A percentile compares a stretch with the other conserved stretches of the same genome.
These are phyloP conservation scores for Hsuehochloa calcarea DNA, from an alignment of 176 grass and related monocot genomes.

Conservation along the genomic window DNA sequence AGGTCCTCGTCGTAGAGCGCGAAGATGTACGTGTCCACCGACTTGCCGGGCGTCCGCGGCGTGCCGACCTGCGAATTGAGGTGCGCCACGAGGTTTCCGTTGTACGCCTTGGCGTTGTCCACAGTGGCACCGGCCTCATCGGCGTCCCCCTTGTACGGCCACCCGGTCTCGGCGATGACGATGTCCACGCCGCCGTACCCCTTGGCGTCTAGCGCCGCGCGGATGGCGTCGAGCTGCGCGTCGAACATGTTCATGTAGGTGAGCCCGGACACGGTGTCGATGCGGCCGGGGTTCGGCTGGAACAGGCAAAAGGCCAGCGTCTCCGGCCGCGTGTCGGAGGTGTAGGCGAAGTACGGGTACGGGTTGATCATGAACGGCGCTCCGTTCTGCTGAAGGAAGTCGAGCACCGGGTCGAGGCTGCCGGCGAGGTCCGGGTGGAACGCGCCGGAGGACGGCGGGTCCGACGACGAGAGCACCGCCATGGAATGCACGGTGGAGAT, in stretches of 20 bases:
- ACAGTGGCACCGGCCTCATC: slow-evolving; percentile 67
- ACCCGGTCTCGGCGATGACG: slow-evolving; percentile 93
- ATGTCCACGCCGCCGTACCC: slow-evolving; percentile 70
- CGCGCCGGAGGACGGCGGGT: slow-evolving; percentile 80
- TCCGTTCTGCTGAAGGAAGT: slow-evolving; percentile 73
- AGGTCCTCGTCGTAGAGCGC: slow-evolving; percentile 99
- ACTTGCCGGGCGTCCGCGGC: slow-evolving; percentile 67
- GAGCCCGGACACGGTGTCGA: slow-evolving; percentile 66
- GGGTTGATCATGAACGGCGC: slow-evolving; percentile 96
- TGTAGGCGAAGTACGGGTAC: slow-evolving; percentile 95
- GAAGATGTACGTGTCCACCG: slow-evolving; percentile 93
- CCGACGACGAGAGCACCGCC: slow-evolving; percentile 74
- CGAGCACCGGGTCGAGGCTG: slow-evolving; percentile 67
- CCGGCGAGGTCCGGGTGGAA: slow-evolving; percentile 58
- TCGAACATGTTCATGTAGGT: slow-evolving; percentile 99
- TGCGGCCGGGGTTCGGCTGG: slow-evolving; percentile 79
- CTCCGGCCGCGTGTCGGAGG: slow-evolving; percentile 73
- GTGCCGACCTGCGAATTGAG: slow-evolving; percentile 71
- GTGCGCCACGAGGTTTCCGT: slow-evolving; percentile 78
- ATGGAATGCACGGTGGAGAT: slow-evolving; percentile 93
- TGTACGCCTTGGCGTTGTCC: slow-evolving; percentile 88
- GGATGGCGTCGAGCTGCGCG: slow-evolving; percentile 91
- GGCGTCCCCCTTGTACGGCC: slow-evolving; percentile 84
- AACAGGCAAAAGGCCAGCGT: slow-evolving; percentile 98
- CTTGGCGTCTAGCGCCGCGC: slow-evolving; percentile 64